Conservation (phyloP, 75 land plant genomes). For the Pinus taeda region DNA sequence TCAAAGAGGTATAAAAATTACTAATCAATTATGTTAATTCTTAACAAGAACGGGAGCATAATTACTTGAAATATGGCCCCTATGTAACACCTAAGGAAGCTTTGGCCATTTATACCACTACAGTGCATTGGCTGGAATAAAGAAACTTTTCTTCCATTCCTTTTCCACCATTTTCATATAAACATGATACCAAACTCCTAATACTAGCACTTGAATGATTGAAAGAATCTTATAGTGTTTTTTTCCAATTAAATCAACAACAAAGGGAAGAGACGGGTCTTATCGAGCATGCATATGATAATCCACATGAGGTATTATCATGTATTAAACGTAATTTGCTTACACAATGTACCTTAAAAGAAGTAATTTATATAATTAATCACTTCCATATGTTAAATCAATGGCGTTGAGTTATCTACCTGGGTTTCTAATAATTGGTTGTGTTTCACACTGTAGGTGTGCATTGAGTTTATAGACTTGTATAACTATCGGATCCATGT, state of each 20-base stretch:
- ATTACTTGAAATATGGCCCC: constrained; percentile 98
- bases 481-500: constrained; percentile 98
- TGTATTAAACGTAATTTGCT: constrained; percentile 96
- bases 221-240: constrained; percentile 99
- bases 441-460: constrained; percentile 53
- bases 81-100: constrained; percentile 99
- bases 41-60: constrained; percentile 91
- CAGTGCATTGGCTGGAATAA: constrained; percentile 98
- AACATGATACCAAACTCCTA: constrained; percentile 98
- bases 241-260: constrained; percentile 89
- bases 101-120: constrained; percentile 97
- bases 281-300: constrained; percentile 99
- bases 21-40: background rate
- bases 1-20: background rate
- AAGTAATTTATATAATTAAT: constrained; percentile 36
- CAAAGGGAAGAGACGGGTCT: constrained; percentile 98
- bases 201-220: constrained; percentile 95
- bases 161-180: constrained; percentile 97
- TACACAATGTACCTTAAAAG: constrained; percentile 97
- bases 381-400: background rate
- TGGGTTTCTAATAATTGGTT: background rate
- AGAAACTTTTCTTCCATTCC: constrained; percentile 99
- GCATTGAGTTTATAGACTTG: constrained; percentile 98
- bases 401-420: background rate
- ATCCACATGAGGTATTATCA: constrained; percentile 97